Percentiles rank a stretch among this genome's conserved stretches.
These are phyloP conservation scores for Colletotrichum cuscutae DNA, from an alignment of 2,329 filamentous ascomycete genomes.

Conservation along the genomic window DNA sequence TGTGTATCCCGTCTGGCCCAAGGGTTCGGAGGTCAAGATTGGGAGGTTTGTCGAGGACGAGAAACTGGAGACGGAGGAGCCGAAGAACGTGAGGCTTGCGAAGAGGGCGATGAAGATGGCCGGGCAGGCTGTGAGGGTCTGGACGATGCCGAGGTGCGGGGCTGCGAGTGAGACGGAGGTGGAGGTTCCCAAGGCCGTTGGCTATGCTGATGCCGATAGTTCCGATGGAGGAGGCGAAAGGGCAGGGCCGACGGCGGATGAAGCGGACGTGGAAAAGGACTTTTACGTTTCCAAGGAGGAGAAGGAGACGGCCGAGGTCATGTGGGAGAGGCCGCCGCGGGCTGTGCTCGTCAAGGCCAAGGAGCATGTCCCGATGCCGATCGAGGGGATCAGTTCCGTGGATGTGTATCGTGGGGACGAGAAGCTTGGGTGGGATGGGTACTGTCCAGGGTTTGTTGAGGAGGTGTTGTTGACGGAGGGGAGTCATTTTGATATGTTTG, in stretches of 20 bases:
- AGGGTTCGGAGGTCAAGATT: constrained; percentile 34
- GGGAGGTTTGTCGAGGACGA: constrained; percentile 34
- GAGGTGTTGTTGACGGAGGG: constrained; percentile 60
- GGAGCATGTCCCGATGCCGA: constrained; percentile 48
- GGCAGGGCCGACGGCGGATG: background rate
- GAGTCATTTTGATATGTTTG: constrained; percentile 62
- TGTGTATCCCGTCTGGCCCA: constrained; percentile 47
- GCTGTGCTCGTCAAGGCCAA: constrained; percentile 58
- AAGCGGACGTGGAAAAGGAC: background rate
- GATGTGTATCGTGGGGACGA: constrained; percentile 55
- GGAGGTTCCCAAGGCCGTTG: background rate
- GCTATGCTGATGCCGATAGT: background rate
- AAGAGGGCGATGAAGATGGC: constrained; percentile 55
- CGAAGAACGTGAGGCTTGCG: constrained; percentile 47
- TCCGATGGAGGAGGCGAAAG: background rate
- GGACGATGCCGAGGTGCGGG: constrained; percentile 51
- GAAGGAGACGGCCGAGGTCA: constrained; percentile 33
- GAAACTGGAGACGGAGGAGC: constrained; percentile 40
- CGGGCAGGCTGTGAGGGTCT: constrained; percentile 50
- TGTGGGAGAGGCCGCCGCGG: constrained; percentile 47
- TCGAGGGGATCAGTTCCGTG: constrained; percentile 45
- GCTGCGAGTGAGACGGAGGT: background rate
- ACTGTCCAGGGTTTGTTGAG: constrained; percentile 55
- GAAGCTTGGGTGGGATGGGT: constrained; percentile 60
- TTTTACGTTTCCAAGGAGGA: constrained; percentile 19